phyloP scores from a whole-genome alignment of 495 filamentous ascomycete species.

The Podospora sp. region DNA sequence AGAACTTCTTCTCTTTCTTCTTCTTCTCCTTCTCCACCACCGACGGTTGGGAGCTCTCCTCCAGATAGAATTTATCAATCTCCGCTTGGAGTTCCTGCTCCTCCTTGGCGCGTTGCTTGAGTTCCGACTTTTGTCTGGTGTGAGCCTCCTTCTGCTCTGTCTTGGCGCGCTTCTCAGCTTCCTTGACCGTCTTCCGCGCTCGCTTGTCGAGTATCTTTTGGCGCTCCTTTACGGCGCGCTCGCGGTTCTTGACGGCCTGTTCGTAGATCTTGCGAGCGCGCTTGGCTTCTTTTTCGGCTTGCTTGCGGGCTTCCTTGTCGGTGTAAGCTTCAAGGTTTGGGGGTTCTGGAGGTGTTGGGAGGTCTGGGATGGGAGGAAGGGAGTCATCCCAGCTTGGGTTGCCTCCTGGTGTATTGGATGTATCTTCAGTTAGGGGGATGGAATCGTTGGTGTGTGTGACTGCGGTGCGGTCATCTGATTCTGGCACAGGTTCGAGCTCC shows the following conservation, averaged over 20 bases:
- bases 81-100: constrained; percentile 26
- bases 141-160: constrained; percentile 22
- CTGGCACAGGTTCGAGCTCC: constrained; percentile 41
- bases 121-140: constrained; percentile 45
- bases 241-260: constrained; percentile 63
- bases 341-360: constrained; percentile 43
- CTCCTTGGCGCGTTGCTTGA: constrained; percentile 27
- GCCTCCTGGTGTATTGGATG: not conserved
- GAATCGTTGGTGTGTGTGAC: not conserved
- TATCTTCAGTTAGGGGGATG: not conserved
- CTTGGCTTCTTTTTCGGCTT: constrained; percentile 64
- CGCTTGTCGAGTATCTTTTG: constrained; percentile 53
- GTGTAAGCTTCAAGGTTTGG: constrained; percentile 55
- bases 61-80: constrained; percentile 17
- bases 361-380: constrained; percentile 47
- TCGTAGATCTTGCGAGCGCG: constrained; percentile 61
- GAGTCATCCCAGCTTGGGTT: constrained; percentile 16
- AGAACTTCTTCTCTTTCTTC: constrained; percentile 61
- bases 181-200: constrained; percentile 34
- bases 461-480: constrained; percentile 27
- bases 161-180: constrained; percentile 31
- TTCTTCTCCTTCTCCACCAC: constrained; percentile 29
- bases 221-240: constrained; percentile 61
- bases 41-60: constrained; percentile 45
- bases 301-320: constrained; percentile 65